phyloP scores from a whole-genome alignment of 352 stramenopile species.

The Saprolegnia diclina region DNA sequence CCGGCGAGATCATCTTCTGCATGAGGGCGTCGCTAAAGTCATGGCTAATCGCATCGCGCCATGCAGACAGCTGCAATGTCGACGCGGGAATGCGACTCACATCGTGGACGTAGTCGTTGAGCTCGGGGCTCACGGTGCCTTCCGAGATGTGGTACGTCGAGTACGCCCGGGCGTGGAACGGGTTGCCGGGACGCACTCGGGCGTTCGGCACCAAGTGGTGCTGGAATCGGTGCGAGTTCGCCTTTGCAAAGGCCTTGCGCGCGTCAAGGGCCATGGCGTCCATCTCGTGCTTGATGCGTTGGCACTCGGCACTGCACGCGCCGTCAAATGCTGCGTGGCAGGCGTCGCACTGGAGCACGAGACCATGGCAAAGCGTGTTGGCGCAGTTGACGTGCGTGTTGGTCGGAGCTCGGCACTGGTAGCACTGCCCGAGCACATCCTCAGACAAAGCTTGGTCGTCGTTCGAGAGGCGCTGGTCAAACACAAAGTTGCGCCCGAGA shows the following conservation, averaged over 20 bases:
- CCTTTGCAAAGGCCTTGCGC: constrained; percentile 52
- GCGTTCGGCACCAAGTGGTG: constrained; percentile 27
- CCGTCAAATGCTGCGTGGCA: constrained; percentile 35
- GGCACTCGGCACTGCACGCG: constrained; percentile 41
- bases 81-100: constrained; percentile 28
- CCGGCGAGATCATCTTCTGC: constrained; percentile 55
- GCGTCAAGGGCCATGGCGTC: constrained; percentile 40
- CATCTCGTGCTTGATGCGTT: constrained; percentile 53
- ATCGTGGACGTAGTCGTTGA: constrained; percentile 31
- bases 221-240: constrained; percentile 48
- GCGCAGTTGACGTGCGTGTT: constrained; percentile 46
- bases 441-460: constrained; percentile 35
- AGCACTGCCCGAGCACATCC: constrained; percentile 58
- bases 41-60: constrained; percentile 36
- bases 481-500: constrained; percentile 72
- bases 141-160: constrained; percentile 15
- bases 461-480: constrained; percentile 47
- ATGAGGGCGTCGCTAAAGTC: constrained; percentile 38
- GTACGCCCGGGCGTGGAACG: not conserved
- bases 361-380: constrained; percentile 48
- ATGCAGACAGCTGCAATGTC: constrained; percentile 35
- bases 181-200: not conserved
- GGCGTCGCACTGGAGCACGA: constrained; percentile 48
- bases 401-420: constrained; percentile 51
- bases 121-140: not conserved